Base-by-base conservation (phyloP, 2,329 filamentous ascomycete genomes). In the Byssochlamys sp. region DNA sequence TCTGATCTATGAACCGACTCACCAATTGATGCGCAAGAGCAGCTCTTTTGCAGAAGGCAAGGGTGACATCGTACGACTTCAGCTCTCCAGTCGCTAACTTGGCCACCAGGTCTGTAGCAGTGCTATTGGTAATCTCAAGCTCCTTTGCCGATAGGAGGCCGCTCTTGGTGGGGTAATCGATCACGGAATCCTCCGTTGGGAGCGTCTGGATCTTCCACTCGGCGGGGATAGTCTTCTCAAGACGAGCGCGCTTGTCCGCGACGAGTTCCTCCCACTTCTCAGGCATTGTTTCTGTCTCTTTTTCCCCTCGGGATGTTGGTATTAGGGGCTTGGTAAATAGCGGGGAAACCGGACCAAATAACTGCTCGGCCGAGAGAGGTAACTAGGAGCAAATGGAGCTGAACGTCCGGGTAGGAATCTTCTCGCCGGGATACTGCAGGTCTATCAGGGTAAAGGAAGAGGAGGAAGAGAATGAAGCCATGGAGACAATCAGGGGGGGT, bases 41-140 rank as follows among this genome's bases (percentile, higher is more conserved):
- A 7, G 63, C 62, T 29, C 61, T 57, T 49, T 64, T 64, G 31
- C 63, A 65, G 53, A 65, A 65, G n/a, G 62, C 62, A n/a, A 61
- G 24, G 7, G 63, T 63, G 27, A 65, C 63, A 11, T 61, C 63
- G 2, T 64, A 60, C 2, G 63, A 55, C 19, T 58, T 61, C 12
- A 64, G 51, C 19, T 64, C 58, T 6, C 64, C 64, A 28, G 49
- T 33, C 0, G 61, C 59, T 11, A 64, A 27, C 50, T 60, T 60
- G 12, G 56, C 52, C 2, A 63, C 61, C 33, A 65, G 50, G 19
- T 62, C 61, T 12, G 59, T 58, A 10, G 59, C 63, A 19, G 60
- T 53, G 14, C 56, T 60, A 2, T 58, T 51, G 14, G 63, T 65
- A 28, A 65, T 63, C 24, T 57, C 56, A 14, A 63, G 56, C 52